Conservation (phyloP, 768 basidiomycete genomes). For the Macrolepiota fuliginosa region DNA sequence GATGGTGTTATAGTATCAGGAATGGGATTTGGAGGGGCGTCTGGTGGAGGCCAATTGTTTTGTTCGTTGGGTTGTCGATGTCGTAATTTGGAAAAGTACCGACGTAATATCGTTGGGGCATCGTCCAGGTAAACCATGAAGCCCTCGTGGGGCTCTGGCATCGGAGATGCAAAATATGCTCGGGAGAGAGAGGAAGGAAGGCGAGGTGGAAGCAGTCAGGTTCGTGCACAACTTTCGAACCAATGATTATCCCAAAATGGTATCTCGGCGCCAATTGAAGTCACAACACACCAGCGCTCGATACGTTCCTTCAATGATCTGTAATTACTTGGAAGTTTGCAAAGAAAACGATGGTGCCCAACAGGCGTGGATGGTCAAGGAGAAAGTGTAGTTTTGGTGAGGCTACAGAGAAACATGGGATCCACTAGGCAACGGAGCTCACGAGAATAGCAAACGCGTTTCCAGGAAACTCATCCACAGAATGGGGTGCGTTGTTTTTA, state of each 20-base stretch:
- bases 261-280: not conserved
- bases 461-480: constrained; percentile 14
- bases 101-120: not conserved
- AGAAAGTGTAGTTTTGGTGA: not conserved
- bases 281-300: not conserved
- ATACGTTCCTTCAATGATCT: not conserved
- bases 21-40: not conserved
- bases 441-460: not conserved
- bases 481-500: not conserved
- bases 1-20: not conserved
- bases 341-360: not conserved
- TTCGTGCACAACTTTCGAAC: constrained; percentile 11
- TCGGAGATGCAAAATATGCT: not conserved
- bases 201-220: not conserved
- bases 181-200: not conserved
- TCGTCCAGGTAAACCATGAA: not conserved
- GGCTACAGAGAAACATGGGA: not conserved
- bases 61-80: constrained; percentile 5
- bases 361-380: not conserved
- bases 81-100: not conserved
- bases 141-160: constrained; percentile 1
- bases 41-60: not conserved
- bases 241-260: constrained; percentile 11
- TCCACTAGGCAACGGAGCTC: not conserved
- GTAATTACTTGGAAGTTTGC: not conserved